Evolutionary conservation across 1,139 yeast genomes (phyloP), one percentile per base, ranked within the genome.

Genomic region (Nakaseomyces delphensis): DNA sequence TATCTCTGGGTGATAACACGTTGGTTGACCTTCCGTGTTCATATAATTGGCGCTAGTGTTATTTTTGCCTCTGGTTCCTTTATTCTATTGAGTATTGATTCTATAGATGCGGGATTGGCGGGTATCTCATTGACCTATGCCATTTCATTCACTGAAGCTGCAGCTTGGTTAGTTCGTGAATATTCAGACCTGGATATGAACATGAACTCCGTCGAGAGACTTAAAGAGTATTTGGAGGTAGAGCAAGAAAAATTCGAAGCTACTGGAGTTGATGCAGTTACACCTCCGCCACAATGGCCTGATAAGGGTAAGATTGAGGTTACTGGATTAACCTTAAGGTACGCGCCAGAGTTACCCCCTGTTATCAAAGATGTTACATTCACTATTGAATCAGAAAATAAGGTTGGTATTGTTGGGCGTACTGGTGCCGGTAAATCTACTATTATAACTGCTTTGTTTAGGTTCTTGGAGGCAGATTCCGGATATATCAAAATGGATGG

Each of bases 381-480:
- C 35, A 52, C 57, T 3, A 65, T 82, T 23, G 60, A 66, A 11
- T 71, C 77, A 1, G 72, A 76, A 13, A 78, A 79, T 57, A 80
- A 79, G 56, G 69, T 81, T 47, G 89, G 89, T 38, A 77, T 82
- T 45, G 79, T 85, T 63, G 91, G 91, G 19, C 73, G 89, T 53
- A 82, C 89, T 1, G 91, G 91, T 45, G 87, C 89, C 8, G 89
- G 89, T 37, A 82, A 82, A 60, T 74, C 82, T 16, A 76, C 85
- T 1, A 76, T 82, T 36, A 77, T 79, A 72, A 69, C 74, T 21
- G 82, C 84, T 0, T 63, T 82, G 43, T 82, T 74, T 59, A 69
- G 91, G 43, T 62, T 82, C 35, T 64, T 71, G 10, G 87, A 81
- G 56, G 89, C 94, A 2, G 93, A 82, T 51, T 69, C 80, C 21